Evolutionary conservation across 2,329 filamentous ascomycete genomes (phyloP).

Genomic region (Ceratocystis variospora): DNA sequence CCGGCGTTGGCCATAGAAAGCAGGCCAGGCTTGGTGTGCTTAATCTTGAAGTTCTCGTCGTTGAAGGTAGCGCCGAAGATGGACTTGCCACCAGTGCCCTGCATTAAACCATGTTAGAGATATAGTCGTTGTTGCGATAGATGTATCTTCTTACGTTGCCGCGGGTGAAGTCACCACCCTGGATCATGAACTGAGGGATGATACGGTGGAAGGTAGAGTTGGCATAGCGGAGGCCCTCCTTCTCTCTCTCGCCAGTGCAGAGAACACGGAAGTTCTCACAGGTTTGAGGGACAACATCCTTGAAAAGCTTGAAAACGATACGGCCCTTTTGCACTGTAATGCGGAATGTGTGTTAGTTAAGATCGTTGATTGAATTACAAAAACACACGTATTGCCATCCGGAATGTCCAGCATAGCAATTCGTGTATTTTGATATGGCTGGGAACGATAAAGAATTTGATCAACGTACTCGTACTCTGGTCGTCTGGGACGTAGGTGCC

Average conservation of each 20-base stretch:
- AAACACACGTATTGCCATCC: background rate
- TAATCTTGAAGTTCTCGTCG: slow-evolving; percentile 77
- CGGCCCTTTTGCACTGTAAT: slow-evolving; percentile 55
- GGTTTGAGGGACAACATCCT: slow-evolving; percentile 79
- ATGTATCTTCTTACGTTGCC: slow-evolving; percentile 54
- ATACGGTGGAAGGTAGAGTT: slow-evolving; percentile 83
- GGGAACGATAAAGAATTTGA: slow-evolving; percentile 13
- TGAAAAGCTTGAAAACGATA: slow-evolving; percentile 81
- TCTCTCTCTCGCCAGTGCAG: slow-evolving; percentile 62
- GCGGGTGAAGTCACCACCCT: slow-evolving; percentile 91
- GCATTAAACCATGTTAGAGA: slow-evolving; percentile 9
- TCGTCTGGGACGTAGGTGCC: slow-evolving; percentile 39
- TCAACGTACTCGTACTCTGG: slow-evolving; percentile 51
- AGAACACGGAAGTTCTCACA: slow-evolving; percentile 72
- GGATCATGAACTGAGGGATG: slow-evolving; percentile 88
- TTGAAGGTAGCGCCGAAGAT: slow-evolving; percentile 92
- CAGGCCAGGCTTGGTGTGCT: slow-evolving; percentile 62
- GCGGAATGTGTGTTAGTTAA: slow-evolving; percentile 13
- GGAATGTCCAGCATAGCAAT: background rate
- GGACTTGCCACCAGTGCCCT: slow-evolving; percentile 85
- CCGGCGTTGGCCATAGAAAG: slow-evolving; percentile 94
- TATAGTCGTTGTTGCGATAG: background rate
- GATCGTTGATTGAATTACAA: background rate
- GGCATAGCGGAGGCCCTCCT: slow-evolving; percentile 72
- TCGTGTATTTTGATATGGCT: background rate